Conservation (phyloP, 192 early-diverging fungal genomes). For the Podila horticola region DNA sequence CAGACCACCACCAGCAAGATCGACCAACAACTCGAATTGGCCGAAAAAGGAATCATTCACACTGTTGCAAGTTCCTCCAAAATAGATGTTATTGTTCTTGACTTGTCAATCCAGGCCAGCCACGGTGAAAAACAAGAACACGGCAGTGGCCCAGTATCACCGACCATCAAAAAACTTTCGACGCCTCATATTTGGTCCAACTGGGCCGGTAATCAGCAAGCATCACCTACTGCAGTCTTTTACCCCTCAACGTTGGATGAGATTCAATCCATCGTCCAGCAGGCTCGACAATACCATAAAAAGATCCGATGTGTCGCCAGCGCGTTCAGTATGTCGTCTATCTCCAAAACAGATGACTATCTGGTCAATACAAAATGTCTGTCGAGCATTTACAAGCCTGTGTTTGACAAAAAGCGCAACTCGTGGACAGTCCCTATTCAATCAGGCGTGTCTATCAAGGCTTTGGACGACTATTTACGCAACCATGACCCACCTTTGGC, state of each 20-base stretch:
- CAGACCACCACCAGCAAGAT: constrained; percentile 2
- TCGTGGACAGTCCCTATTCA: constrained; percentile 23
- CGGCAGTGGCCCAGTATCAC: background rate
- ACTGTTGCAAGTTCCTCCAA: background rate
- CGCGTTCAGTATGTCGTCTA: constrained; percentile 16
- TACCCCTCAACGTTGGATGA: constrained; percentile 26
- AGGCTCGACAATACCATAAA: constrained; percentile 11
- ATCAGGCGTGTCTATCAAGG: constrained; percentile 18
- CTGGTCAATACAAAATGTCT: constrained; percentile 21
- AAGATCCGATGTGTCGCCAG: constrained; percentile 36
- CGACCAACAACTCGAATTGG: background rate
- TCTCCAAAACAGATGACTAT: constrained; percentile 25
- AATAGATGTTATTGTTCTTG: constrained; percentile 1
- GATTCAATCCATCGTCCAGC: constrained; percentile 15
- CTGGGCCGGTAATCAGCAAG: constrained; percentile 22
- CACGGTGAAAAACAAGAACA: background rate
- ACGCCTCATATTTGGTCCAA: constrained; percentile 26
- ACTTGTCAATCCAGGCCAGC: too few relatives aligned
- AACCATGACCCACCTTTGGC: constrained; percentile 36
- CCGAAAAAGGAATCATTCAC: background rate
- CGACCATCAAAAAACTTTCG: background rate
- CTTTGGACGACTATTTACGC: constrained; percentile 20
- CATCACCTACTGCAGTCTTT: constrained; percentile 16
- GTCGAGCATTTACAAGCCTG: constrained; percentile 11
- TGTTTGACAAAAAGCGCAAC: background rate